Evolutionary conservation across 768 basidiomycete species (phyloP).

Genomic region (Macrolepiota albuminosa): DNA sequence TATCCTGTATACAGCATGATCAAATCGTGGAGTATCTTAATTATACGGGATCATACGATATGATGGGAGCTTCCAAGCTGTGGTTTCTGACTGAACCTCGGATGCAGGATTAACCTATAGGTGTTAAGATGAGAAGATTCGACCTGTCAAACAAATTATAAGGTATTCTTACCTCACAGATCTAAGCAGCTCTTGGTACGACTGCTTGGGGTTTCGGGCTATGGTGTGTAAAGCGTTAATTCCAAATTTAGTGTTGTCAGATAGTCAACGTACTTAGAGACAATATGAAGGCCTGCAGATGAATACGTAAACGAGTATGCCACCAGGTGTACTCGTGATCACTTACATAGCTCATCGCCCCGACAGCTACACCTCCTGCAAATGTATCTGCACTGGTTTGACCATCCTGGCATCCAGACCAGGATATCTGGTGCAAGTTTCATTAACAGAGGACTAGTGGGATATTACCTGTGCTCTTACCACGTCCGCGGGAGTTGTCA

Average conservation of each 20-base stretch:
- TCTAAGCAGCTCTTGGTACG: conserved; percentile 58
- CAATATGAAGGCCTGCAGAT: conserved; percentile 53
- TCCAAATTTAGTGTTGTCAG: neutral
- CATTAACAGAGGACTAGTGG: neutral
- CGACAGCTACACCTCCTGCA: conserved; percentile 58
- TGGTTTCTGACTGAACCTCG: conserved; percentile 64
- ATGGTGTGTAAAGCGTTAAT: conserved; percentile 2
- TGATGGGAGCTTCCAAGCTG: conserved; percentile 72
- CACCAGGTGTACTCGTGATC: neutral
- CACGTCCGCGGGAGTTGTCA: conserved; percentile 69
- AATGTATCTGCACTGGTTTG: conserved; percentile 74
- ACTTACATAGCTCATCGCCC: conserved; percentile 76
- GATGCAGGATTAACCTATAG: conserved; percentile 47
- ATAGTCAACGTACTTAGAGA: conserved; percentile 35
- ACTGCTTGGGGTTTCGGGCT: conserved; percentile 51
- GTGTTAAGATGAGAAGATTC: neutral
- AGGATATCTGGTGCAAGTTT: conserved; percentile 49
- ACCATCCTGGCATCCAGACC: conserved; percentile 66
- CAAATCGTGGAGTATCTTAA: neutral
- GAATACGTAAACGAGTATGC: neutral
- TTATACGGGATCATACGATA: conserved; percentile 36
- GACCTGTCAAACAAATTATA: neutral
- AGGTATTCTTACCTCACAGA: conserved; percentile 44
- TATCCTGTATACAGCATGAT: conserved; percentile 25
- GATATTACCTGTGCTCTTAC: conserved; percentile 24